A percentile compares a stretch with the other conserved stretches of the same genome.
Conservation (phyloP, 768 basidiomycete genomes). For the Xanthoconium stramineum region DNA sequence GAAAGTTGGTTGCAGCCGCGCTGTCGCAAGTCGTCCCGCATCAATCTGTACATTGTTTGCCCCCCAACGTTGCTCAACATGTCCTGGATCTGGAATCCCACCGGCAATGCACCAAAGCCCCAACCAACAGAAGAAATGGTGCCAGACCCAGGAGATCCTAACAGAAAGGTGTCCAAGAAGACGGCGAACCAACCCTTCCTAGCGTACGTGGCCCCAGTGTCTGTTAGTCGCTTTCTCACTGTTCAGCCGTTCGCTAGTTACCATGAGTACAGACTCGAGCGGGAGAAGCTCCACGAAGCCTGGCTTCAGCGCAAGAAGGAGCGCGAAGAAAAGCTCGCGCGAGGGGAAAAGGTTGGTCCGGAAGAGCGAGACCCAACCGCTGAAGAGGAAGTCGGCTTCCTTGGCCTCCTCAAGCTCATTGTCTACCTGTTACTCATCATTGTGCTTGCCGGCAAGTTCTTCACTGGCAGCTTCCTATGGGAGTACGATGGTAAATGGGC, state of each 20-base stretch:
- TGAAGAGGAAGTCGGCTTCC: constrained; percentile 59
- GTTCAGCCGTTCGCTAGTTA: constrained; percentile 42
- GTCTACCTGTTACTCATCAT: constrained; percentile 51
- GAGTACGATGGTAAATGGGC: constrained; percentile 69
- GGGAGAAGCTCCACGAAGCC: constrained; percentile 55
- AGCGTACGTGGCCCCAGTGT: constrained; percentile 47
- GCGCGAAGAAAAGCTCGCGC: constrained; percentile 68
- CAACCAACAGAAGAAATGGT: constrained; percentile 49
- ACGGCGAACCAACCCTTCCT: constrained; percentile 84
- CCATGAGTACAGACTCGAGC: constrained; percentile 61
- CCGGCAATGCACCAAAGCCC: constrained; percentile 35
- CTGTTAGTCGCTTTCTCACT: background rate
- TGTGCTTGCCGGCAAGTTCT: constrained; percentile 71
- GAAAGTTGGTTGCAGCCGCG: background rate
- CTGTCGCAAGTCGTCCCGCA: too few relatives aligned
- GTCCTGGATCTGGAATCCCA: constrained; percentile 63
- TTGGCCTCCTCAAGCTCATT: constrained; percentile 68
- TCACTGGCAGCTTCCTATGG: constrained; percentile 87
- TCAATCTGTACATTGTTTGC: background rate
- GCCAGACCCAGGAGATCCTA: constrained; percentile 59
- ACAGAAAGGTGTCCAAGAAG: constrained; percentile 76
- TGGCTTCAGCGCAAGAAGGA: constrained; percentile 71
- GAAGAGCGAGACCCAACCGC: constrained; percentile 73
- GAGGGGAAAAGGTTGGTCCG: constrained; percentile 70
- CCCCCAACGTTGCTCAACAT: constrained; percentile 33